These are phyloP conservation scores for Tulasnella sp. DNA, from an alignment of 768 basidiomycete genomes.

Conservation along the genomic window DNA sequence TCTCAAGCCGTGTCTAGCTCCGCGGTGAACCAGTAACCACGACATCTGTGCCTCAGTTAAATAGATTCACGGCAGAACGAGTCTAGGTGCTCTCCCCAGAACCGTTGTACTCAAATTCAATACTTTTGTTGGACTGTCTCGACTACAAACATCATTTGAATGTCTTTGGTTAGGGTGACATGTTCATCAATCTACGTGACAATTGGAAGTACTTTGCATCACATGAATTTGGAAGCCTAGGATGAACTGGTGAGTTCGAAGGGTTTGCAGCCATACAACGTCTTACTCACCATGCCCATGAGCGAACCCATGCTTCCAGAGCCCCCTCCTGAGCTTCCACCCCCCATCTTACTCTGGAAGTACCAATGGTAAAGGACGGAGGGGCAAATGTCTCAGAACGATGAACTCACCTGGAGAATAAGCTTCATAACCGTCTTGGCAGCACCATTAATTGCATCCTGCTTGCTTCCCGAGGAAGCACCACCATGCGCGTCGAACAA, in stretches of 20 bases:
- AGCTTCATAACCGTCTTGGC: constrained; percentile 28
- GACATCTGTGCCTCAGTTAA: too few species aligned
- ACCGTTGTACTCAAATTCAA: too few species aligned
- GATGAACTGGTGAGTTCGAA: too few species aligned
- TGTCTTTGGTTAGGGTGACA: not conserved
- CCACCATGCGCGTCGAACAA: constrained; percentile 29
- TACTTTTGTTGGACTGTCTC: too few species aligned
- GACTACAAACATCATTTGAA: too few species aligned
- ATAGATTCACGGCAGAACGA: too few species aligned
- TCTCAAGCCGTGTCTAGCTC: too few species aligned
- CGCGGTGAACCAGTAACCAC: too few species aligned
- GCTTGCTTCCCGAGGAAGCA: constrained; percentile 26
- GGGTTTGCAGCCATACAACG: not conserved
- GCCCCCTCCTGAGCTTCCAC: not conserved
- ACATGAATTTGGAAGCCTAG: constrained; percentile 5
- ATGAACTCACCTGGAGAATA: constrained; percentile 25
- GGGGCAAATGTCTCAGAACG: not conserved
- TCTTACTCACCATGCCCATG: not conserved
- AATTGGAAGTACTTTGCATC: not conserved
- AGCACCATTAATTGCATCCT: constrained; percentile 29
- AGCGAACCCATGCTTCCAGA: not conserved
- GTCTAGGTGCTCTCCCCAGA: too few species aligned
- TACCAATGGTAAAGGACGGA: too few species aligned
- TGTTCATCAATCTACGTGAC: not conserved
- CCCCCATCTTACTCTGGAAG: constrained; percentile 9